phyloP scores from a whole-genome alignment of 345 rosid species.

The Corchorus capsularis region DNA sequence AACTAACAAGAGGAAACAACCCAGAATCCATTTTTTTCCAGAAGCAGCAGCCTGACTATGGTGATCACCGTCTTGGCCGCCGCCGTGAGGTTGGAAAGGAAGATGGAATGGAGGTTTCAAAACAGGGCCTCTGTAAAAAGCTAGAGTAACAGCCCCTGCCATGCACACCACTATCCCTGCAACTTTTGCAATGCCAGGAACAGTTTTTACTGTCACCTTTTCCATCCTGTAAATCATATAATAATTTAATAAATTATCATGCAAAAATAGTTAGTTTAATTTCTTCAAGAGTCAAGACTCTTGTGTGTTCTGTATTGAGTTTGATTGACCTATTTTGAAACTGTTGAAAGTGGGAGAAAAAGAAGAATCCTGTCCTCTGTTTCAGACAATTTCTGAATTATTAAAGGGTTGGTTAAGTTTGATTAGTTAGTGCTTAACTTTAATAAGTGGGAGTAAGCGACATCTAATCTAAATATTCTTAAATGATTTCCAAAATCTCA shows the following conservation, averaged over 20 bases:
- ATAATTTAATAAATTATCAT: background rate
- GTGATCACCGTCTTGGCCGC: background rate
- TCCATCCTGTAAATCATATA: conserved; percentile 26
- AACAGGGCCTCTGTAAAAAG: conserved; percentile 26
- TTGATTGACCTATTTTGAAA: no score
- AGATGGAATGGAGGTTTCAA: conserved; percentile 16
- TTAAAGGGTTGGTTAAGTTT: no score
- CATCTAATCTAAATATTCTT: no score
- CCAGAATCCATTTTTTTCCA: conserved; percentile 22
- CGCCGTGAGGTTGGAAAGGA: background rate
- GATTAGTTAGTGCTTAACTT: no score
- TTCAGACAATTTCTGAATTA: no score
- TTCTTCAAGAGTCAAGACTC: no score
- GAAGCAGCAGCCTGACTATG: background rate
- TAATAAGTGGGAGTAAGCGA: no score
- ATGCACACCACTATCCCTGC: conserved; percentile 24
- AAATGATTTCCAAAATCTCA: no score
- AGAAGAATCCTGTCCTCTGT: no score
- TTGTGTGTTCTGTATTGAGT: no score
- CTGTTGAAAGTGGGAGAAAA: no score
- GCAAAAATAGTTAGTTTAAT: no score
- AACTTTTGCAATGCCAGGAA: conserved; percentile 28
- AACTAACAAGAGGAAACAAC: conserved; percentile 27
- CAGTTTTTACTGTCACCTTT: conserved; percentile 22
- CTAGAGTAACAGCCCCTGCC: conserved; percentile 17